A percentile compares a stretch with the other conserved stretches of the same genome.
Evolutionary conservation across 2,329 filamentous ascomycete genomes (phyloP).

Genomic region (Penicillium sp.): DNA sequence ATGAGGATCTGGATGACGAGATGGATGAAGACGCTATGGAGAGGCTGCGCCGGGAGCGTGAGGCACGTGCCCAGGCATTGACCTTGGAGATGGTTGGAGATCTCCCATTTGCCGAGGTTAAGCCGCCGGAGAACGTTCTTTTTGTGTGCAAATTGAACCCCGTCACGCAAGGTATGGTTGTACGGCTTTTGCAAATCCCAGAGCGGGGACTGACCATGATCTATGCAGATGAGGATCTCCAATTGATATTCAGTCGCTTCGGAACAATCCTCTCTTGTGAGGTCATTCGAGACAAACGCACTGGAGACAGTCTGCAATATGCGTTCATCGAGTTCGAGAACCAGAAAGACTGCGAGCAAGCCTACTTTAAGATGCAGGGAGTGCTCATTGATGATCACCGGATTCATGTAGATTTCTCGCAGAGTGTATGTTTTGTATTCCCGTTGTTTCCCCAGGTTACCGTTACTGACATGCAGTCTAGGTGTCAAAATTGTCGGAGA

Average conservation of each 20-base stretch:
- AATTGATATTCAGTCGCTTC: slow-evolving; percentile 95
- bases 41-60: slow-evolving; percentile 75
- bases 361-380: slow-evolving; percentile 98
- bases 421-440: slow-evolving; percentile 64
- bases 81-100: slow-evolving; percentile 98
- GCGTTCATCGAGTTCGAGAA: slow-evolving; percentile 97
- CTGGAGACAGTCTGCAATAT: slow-evolving; percentile 92
- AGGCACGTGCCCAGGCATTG: slow-evolving; percentile 88
- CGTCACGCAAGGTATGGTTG: slow-evolving; percentile 66
- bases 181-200: not conserved
- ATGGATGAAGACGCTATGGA: slow-evolving; percentile 79
- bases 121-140: slow-evolving; percentile 92
- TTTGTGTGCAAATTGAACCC: slow-evolving; percentile 99
- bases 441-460: not conserved
- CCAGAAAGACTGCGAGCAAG: slow-evolving; percentile 86
- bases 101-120: slow-evolving; percentile 93
- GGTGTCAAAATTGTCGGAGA: slow-evolving; percentile 76
- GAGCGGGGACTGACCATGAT: slow-evolving; percentile 1
- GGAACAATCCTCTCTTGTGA: slow-evolving; percentile 94
- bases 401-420: slow-evolving; percentile 98
- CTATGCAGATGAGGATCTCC: slow-evolving; percentile 73
- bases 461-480: slow-evolving; percentile 27
- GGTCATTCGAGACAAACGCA: slow-evolving; percentile 89
- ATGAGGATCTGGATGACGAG: slow-evolving; percentile 75
- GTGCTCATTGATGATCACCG: slow-evolving; percentile 95